Evolutionary conservation across 139 green algal genomes (phyloP).

Genomic region (Closterium sp.): DNA sequence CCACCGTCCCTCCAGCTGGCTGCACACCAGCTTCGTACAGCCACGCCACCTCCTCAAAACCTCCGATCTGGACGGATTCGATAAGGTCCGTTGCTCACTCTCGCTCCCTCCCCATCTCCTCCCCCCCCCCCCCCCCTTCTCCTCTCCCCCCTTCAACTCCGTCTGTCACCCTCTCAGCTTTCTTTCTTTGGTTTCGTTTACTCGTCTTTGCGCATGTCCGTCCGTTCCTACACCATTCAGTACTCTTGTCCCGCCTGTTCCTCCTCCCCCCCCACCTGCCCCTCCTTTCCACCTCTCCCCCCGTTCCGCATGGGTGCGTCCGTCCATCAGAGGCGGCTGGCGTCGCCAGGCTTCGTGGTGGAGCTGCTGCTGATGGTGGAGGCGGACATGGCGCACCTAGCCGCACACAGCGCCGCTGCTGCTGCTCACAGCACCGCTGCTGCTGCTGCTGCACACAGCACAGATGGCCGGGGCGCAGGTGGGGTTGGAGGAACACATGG

Average conservation of each 20-base stretch:
- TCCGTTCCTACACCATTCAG: too few relatives aligned
- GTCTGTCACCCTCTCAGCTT: not conserved
- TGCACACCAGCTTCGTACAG: constrained; percentile 42
- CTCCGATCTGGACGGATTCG: constrained; percentile 32
- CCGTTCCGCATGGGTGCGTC: not conserved
- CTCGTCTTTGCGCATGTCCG: too few relatives aligned
- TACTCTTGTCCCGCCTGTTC: too few relatives aligned
- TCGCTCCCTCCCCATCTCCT: not conserved
- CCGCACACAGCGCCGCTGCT: not conserved
- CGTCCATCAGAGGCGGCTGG: not conserved
- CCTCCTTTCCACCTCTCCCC: too few relatives aligned
- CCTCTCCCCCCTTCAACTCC: not conserved
- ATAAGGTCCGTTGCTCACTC: constrained; percentile 11
- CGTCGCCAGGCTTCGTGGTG: too few relatives aligned
- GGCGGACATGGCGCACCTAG: not conserved
- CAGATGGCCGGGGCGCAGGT: too few relatives aligned
- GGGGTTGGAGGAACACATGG: too few relatives aligned
- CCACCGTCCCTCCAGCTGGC: constrained; percentile 20
- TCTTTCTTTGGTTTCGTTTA: not conserved
- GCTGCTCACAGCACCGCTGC: not conserved
- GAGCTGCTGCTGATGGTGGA: not conserved
- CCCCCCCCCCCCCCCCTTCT: too few relatives aligned
- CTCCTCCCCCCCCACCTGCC: too few relatives aligned
- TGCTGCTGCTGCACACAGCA: too few relatives aligned
- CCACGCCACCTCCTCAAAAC: constrained; percentile 28